phyloP scores from a whole-genome alignment of 192 early-diverging fungal species.

The Podila clonocystis region DNA sequence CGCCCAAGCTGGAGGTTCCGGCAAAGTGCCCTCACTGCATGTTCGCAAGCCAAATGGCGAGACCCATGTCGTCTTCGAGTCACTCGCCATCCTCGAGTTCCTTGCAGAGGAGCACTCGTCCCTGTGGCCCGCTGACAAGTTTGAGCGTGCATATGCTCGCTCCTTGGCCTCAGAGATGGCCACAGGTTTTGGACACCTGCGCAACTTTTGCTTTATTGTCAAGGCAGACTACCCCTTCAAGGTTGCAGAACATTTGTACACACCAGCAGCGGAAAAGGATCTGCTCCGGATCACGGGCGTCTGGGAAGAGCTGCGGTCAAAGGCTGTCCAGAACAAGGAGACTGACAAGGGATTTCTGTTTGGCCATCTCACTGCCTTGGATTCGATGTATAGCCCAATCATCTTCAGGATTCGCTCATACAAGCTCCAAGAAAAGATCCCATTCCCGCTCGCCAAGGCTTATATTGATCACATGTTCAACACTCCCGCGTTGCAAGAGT shows the following conservation, averaged over 20 bases:
- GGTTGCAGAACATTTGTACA: slow-evolving; percentile 12
- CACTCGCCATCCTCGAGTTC: slow-evolving; percentile 49
- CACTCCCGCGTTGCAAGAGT: slow-evolving; percentile 33
- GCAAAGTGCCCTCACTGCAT: slow-evolving; percentile 46
- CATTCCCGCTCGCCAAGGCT: slow-evolving; percentile 19
- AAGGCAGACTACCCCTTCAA: slow-evolving; percentile 15
- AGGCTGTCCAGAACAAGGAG: slow-evolving; percentile 20
- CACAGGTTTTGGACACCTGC: slow-evolving; percentile 27
- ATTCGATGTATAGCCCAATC: slow-evolving; percentile 52
- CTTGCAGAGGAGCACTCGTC: slow-evolving; percentile 48
- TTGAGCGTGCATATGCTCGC: slow-evolving; percentile 50
- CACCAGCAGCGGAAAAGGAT: slow-evolving; percentile 11
- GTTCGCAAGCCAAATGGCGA: slow-evolving; percentile 16
- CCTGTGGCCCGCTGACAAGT: slow-evolving; percentile 42
- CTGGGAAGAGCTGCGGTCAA: slow-evolving; percentile 40
- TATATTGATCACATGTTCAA: slow-evolving; percentile 40
- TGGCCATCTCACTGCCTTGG: slow-evolving; percentile 46
- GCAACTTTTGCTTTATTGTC: slow-evolving; percentile 46
- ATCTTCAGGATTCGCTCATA: slow-evolving; percentile 33
- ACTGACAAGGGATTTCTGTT: slow-evolving; percentile 49
- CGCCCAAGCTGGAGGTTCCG: slow-evolving; percentile 34
- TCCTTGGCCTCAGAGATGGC: slow-evolving; percentile 50
- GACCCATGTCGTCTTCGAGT: slow-evolving; percentile 46
- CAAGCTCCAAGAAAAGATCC: slow-evolving; percentile 11
- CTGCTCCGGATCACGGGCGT: slow-evolving; percentile 28